These are phyloP conservation scores for Earliella scabrosa DNA, from an alignment of 1,284 basidiomycete species.

Conservation along the genomic window DNA sequence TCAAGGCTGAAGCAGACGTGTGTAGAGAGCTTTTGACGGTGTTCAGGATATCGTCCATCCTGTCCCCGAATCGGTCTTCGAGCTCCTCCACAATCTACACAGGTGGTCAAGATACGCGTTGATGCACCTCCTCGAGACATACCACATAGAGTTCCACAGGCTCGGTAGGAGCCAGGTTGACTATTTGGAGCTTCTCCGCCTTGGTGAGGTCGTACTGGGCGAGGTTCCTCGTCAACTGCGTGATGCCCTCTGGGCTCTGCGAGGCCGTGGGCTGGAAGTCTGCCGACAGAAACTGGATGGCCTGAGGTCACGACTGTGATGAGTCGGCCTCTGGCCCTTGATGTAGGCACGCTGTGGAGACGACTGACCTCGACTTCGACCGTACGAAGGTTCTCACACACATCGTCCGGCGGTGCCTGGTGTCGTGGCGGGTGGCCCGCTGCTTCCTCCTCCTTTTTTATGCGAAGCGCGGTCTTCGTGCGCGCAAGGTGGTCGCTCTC, in stretches of 20 bases:
- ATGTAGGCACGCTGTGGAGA: background rate
- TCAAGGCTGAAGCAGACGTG: constrained; percentile 16
- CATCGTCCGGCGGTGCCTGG: constrained; percentile 46
- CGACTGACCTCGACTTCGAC: constrained; percentile 83
- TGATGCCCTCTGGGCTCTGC: constrained; percentile 72
- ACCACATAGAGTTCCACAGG: constrained; percentile 91
- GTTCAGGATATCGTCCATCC: constrained; percentile 72
- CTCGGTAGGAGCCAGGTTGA: constrained; percentile 84
- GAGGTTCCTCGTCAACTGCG: constrained; percentile 69
- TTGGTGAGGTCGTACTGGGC: constrained; percentile 81
- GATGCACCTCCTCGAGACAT: too few species aligned
- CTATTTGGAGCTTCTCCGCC: constrained; percentile 89
- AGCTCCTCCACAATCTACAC: constrained; percentile 87
- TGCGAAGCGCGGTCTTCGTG: constrained; percentile 62
- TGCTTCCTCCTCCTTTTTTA: constrained; percentile 74
- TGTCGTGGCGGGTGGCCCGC: constrained; percentile 35
- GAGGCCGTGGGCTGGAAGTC: constrained; percentile 69
- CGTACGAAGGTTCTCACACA: constrained; percentile 84
- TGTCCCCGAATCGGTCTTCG: constrained; percentile 77
- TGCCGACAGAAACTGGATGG: constrained; percentile 82
- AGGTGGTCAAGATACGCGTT: background rate
- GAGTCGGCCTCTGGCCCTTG: constrained; percentile 13
- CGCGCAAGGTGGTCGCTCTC: constrained; percentile 74
- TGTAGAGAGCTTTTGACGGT: constrained; percentile 59
- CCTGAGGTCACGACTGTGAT: constrained; percentile 45